Percentiles rank a stretch among this genome's conserved stretches.
These are phyloP conservation scores for Setaria viridis DNA, from an alignment of 202 grass and related monocot genomes.

Conservation along the genomic window DNA sequence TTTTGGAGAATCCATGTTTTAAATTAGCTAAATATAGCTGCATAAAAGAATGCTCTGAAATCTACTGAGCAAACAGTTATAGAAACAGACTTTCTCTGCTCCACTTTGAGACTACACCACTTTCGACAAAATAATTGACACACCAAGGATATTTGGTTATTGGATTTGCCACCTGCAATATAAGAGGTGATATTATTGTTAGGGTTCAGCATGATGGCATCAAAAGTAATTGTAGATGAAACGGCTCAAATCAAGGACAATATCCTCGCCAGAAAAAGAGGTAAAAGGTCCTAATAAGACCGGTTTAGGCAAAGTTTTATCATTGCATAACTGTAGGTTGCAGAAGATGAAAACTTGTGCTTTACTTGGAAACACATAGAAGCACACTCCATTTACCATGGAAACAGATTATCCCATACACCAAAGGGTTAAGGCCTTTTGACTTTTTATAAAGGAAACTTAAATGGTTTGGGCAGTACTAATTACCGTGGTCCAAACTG, in stretches of 20 bases:
- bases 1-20: background rate
- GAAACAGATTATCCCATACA: slow-evolving; percentile 9
- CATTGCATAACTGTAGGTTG: background rate
- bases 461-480: background rate
- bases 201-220: background rate
- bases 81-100: background rate
- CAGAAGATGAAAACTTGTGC: background rate
- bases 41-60: slow-evolving; percentile 11
- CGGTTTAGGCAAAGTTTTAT: slow-evolving; percentile 9
- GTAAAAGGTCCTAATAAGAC: slow-evolving; percentile 1
- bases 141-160: slow-evolving; percentile 95
- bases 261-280: background rate
- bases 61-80: background rate
- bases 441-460: background rate
- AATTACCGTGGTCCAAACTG: slow-evolving; percentile 90
- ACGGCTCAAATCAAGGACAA: background rate
- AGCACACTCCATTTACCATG: background rate
- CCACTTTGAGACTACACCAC: background rate
- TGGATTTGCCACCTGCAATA: slow-evolving; percentile 92
- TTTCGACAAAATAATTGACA: slow-evolving; percentile 20
- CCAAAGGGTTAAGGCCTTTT: background rate
- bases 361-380: background rate
- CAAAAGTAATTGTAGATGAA: slow-evolving; percentile 1
- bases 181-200: slow-evolving; percentile 24
- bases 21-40: slow-evolving; percentile 21